Evolutionary conservation across 148 eudicot genomes (phyloP), one percentile per base, ranked within the genome.

Genomic region (Cornus suecica): DNA sequence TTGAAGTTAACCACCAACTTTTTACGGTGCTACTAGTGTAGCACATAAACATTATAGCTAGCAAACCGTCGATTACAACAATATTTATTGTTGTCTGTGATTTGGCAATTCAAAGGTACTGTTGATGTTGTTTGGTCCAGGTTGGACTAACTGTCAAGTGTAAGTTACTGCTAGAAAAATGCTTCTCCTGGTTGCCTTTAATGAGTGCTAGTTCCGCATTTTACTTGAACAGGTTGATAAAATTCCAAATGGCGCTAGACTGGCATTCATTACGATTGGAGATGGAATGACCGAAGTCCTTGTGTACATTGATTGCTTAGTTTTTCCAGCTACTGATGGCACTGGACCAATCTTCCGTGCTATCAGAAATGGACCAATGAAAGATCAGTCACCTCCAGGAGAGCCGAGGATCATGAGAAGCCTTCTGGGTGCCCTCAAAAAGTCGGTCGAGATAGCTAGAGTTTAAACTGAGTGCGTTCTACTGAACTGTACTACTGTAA

Each of bases 401-500:
- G 99, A 94, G 76, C 94, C 94, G 27, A 88, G 97, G 70, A 90
- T 94, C 77, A 94, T 94, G 97, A 89, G 91, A 84, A 82, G 89
- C 78, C 92, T 93, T 52, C 86, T 93, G 52, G 88, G 78, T 13
- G 98, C 97, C 13, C 88, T 91, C 18, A 78, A 82, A 42, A 93
- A 83, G 70, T 93, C 92, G 7, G 92, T 82, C 63, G 87, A 91
- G 76, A 80, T 93, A 69, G 96, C 97, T 66, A 86, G 86, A 78
- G 70, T 83, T 70, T 87, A 68, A 84, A 61, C 58, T 32, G 26
- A 68, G 22, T 64, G 23, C 34, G 15, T 27, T 37, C 2, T 29
- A 37, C 42, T 28, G 26, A 42, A 18, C 11, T 63, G 34, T 64
- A 45, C 26, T 26, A 25, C 14, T 66, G 22, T 52, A 52, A 4